Evolutionary conservation across 2,329 filamentous ascomycete genomes (phyloP).

Genomic region (Alternaria sp.): DNA sequence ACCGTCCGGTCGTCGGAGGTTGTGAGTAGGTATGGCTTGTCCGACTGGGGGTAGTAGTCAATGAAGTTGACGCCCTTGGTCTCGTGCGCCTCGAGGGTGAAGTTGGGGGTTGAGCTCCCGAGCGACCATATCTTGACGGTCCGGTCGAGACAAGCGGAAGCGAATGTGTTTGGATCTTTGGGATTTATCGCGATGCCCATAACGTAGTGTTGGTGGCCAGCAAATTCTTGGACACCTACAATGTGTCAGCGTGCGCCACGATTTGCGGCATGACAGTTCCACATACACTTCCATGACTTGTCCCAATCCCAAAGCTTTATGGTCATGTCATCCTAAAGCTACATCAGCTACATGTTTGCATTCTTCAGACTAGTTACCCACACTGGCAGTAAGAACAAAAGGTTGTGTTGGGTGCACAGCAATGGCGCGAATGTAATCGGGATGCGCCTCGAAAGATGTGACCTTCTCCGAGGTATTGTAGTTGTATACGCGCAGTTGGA

Average conservation of each 20-base stretch:
- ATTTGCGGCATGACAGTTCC: neutral
- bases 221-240: slow-evolving; percentile 80
- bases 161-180: slow-evolving; percentile 81
- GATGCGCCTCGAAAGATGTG: slow-evolving; percentile 94
- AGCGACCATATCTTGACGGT: slow-evolving; percentile 99
- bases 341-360: slow-evolving; percentile 31
- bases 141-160: slow-evolving; percentile 92
- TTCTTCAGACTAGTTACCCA: slow-evolving; percentile 28
- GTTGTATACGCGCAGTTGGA: slow-evolving; percentile 84
- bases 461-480: slow-evolving; percentile 99
- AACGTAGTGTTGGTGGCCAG: slow-evolving; percentile 95
- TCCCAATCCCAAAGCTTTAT: slow-evolving; percentile 99
- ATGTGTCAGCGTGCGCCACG: slow-evolving; percentile 30
- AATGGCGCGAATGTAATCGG: slow-evolving; percentile 97
- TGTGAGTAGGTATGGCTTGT: slow-evolving; percentile 87
- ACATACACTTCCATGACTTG: slow-evolving; percentile 87
- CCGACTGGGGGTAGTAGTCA: slow-evolving; percentile 78
- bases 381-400: slow-evolving; percentile 91
- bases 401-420: slow-evolving; percentile 94
- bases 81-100: slow-evolving; percentile 95
- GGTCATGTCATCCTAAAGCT: slow-evolving; percentile 51
- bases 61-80: slow-evolving; percentile 98
- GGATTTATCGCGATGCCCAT: slow-evolving; percentile 98
- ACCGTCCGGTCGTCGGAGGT: slow-evolving; percentile 96
- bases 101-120: slow-evolving; percentile 92